These are phyloP conservation scores for Vanrija sp. DNA, from an alignment of 1,284 basidiomycete genomes.

Conservation along the genomic window DNA sequence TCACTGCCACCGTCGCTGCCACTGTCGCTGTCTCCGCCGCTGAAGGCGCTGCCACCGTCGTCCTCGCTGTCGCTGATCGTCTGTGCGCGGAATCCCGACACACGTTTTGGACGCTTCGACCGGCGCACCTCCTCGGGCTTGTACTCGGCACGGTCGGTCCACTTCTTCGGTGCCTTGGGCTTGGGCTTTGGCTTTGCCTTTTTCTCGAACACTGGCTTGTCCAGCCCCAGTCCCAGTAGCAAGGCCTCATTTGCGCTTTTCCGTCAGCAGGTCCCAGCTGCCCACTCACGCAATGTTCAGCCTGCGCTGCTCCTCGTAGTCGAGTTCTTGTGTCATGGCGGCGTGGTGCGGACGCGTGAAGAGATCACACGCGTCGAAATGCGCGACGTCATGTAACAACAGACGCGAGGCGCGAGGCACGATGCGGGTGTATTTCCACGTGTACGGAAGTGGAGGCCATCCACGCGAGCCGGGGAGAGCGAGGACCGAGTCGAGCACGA, in stretches of 20 bases:
- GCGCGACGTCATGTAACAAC: neutral
- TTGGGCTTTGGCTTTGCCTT: constrained; percentile 6
- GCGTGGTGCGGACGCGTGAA: neutral
- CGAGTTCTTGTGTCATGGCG: neutral
- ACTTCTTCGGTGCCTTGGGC: constrained; percentile 2
- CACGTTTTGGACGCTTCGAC: neutral
- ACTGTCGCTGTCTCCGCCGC: neutral
- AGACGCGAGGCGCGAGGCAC: neutral
- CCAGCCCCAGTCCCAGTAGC: constrained; percentile 32
- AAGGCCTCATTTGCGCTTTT: constrained; percentile 37
- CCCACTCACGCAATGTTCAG: constrained; percentile 31
- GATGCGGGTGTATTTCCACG: neutral
- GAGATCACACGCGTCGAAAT: neutral
- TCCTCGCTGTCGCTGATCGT: neutral
- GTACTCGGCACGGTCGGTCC: constrained; percentile 1
- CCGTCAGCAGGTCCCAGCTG: neutral
- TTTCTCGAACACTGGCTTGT: constrained; percentile 3
- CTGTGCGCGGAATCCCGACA: too few species aligned
- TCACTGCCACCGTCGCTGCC: neutral
- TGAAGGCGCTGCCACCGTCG: neutral
- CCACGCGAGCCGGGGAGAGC: neutral
- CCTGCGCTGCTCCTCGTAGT: constrained; percentile 22
- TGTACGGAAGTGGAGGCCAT: neutral
- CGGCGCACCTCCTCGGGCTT: neutral
- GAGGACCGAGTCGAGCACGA: neutral